These are phyloP conservation scores for Boletellus deceptivus DNA, from an alignment of 1,284 basidiomycete genomes.

Conservation along the genomic window DNA sequence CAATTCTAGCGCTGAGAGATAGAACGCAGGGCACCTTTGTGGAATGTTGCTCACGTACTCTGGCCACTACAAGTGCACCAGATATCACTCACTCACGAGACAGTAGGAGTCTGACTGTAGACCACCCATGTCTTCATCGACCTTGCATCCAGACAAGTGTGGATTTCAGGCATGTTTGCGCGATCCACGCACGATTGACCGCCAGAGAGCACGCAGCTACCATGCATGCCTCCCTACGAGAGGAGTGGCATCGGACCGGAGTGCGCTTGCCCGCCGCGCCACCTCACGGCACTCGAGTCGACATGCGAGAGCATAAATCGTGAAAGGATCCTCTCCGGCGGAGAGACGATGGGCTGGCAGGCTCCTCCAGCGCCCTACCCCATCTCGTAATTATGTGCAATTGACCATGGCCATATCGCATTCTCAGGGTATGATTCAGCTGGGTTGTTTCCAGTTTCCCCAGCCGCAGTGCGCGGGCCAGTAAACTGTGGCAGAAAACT, in stretches of 20 bases:
- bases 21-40: conserved; percentile 3
- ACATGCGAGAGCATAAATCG: conserved; percentile 21
- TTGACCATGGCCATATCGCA: too few species aligned
- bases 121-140: neutral
- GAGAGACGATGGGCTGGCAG: conserved; percentile 5
- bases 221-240: conserved; percentile 9
- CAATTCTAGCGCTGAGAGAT: neutral
- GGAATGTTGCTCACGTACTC: conserved; percentile 15
- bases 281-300: conserved; percentile 1
- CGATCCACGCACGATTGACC: conserved; percentile 11
- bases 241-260: too few species aligned
- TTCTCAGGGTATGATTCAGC: too few species aligned
- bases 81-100: neutral
- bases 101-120: neutral
- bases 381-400: conserved; percentile 26
- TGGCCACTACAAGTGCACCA: conserved; percentile 13
- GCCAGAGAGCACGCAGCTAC: conserved; percentile 1
- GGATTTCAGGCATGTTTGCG: neutral
- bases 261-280: too few species aligned
- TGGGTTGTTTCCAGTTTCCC: too few species aligned
- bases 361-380: conserved; percentile 1
- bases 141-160: neutral
- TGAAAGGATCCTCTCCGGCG: conserved; percentile 9
- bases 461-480: too few species aligned
- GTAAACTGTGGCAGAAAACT: too few species aligned